These are phyloP conservation scores for Aspergillus pseudotamarii DNA, from an alignment of 2,329 filamentous ascomycete genomes.

Conservation along the genomic window DNA sequence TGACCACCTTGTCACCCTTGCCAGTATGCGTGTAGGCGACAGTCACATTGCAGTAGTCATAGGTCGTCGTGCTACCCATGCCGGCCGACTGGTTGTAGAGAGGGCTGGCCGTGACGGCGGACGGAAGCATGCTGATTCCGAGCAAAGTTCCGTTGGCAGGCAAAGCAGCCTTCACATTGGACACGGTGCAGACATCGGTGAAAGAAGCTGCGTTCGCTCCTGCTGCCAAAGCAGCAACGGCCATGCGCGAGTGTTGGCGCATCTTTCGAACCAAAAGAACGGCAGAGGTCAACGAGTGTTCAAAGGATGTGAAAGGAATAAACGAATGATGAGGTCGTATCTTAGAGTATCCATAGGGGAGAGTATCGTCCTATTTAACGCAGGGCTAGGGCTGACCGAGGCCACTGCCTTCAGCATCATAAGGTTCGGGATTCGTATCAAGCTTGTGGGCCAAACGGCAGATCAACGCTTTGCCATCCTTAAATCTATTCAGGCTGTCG, in stretches of 20 bases:
- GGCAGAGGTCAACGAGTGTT: neutral
- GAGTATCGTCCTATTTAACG: neutral
- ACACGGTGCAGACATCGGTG: slow-evolving; percentile 45
- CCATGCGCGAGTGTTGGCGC: slow-evolving; percentile 7
- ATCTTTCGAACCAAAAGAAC: neutral
- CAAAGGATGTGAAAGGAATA: neutral
- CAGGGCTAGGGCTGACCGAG: neutral
- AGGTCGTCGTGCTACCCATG: slow-evolving; percentile 27
- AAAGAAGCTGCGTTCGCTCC: slow-evolving; percentile 40
- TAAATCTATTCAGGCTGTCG: neutral
- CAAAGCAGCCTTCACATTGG: slow-evolving; percentile 44
- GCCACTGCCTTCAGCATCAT: neutral
- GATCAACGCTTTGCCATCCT: neutral
- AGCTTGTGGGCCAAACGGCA: neutral
- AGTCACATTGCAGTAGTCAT: slow-evolving; percentile 47
- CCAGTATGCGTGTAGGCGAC: slow-evolving; percentile 48
- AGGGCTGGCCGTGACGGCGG: slow-evolving; percentile 42
- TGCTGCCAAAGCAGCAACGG: slow-evolving; percentile 27
- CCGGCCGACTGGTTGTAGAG: slow-evolving; percentile 41
- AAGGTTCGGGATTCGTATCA: neutral
- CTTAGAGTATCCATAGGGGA: neutral
- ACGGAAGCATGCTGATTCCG: slow-evolving; percentile 45
- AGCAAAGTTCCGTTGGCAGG: slow-evolving; percentile 47
- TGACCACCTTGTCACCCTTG: slow-evolving; percentile 40
- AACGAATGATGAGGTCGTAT: neutral